Evolutionary conservation across 371 early-diverging fungal species (phyloP).

Genomic region (Syncephalis fuscata): DNA sequence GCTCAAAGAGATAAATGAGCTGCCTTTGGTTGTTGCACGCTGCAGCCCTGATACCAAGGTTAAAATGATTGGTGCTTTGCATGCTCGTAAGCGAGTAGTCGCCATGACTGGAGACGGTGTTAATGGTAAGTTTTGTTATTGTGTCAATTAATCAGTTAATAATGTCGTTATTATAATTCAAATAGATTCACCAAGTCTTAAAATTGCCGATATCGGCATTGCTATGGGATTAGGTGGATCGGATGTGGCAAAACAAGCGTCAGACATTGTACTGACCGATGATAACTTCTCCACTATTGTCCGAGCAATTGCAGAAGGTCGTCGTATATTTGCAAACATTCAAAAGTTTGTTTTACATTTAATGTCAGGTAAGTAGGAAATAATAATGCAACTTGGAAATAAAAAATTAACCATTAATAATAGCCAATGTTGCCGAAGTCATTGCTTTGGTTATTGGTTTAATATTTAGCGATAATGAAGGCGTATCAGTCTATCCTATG

Average conservation of each 20-base stretch:
- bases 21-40: slow-evolving; percentile 86
- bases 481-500: slow-evolving; percentile 50
- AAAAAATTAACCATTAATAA: slow-evolving; percentile 38
- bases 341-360: slow-evolving; percentile 80
- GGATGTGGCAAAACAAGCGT: slow-evolving; percentile 83
- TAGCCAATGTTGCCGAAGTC: slow-evolving; percentile 40
- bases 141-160: not conserved
- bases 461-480: slow-evolving; percentile 35
- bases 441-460: slow-evolving; percentile 58
- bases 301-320: slow-evolving; percentile 62
- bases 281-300: slow-evolving; percentile 82
- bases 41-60: slow-evolving; percentile 91
- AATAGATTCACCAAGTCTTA: slow-evolving; percentile 86
- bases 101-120: slow-evolving; percentile 88
- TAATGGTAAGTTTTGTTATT: slow-evolving; percentile 17
- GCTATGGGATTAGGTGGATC: slow-evolving; percentile 86
- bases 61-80: slow-evolving; percentile 88
- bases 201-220: slow-evolving; percentile 81
- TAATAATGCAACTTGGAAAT: no score
- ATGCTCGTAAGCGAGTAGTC: slow-evolving; percentile 47
- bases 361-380: slow-evolving; percentile 55
- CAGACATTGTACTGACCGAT: slow-evolving; percentile 78
- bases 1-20: slow-evolving; percentile 54
- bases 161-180: slow-evolving; percentile 50
- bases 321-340: slow-evolving; percentile 81